Base-by-base conservation (phyloP, 495 filamentous ascomycete genomes). In the Glarea lozoyensis region DNA sequence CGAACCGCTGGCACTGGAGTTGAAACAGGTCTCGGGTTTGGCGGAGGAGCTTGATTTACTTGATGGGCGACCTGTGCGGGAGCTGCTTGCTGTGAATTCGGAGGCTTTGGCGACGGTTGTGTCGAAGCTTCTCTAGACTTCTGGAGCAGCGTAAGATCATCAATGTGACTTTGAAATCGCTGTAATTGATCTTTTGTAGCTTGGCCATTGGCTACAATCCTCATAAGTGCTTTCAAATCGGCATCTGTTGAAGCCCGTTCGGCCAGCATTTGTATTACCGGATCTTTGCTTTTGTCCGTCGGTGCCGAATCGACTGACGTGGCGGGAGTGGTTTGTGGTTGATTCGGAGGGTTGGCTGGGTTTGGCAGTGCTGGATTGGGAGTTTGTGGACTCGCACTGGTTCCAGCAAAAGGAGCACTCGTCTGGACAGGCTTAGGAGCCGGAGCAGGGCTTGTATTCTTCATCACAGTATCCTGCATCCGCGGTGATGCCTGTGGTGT, bases 221-320 rank as follows among this genome's bases (percentile, higher is more conserved):
- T 83, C 93, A 99, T 99, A 10, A 99, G 71, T n/a, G 81, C 79
- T 53, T 95, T 89, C n/a, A 99, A 69, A 36, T 88, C 75, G 2
- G 84, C 80, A 57, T 99, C 85, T 13, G 82, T 79, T 1, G 85
- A 84, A 12, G 93, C 93, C 52, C 78, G 76, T 47, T 86, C 86
- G 2, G 93, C 93, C 31, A 99, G 65, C 59, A 88, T 87, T 42
- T 94, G 84, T 43, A 99, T 99, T 31, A 99, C 93, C 2, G 93
- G 93, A 59, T 99, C 93, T 2, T 84, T 76, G 30, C 78, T 78
- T 18, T 62, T 57, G 55, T 40, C 22, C 23, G 60, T 54, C 16
- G 50, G 32, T n/a, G n/a, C n/a, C n/a, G n/a, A n/a, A 29, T 46
- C 43, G 5, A 60, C 52, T 18, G 62, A 47, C 20, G 56, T 36